Evolutionary conservation across 805 yeast species (phyloP), one percentile per base, ranked within the genome.

Genomic region (Wickerhamiella spandovensis): DNA sequence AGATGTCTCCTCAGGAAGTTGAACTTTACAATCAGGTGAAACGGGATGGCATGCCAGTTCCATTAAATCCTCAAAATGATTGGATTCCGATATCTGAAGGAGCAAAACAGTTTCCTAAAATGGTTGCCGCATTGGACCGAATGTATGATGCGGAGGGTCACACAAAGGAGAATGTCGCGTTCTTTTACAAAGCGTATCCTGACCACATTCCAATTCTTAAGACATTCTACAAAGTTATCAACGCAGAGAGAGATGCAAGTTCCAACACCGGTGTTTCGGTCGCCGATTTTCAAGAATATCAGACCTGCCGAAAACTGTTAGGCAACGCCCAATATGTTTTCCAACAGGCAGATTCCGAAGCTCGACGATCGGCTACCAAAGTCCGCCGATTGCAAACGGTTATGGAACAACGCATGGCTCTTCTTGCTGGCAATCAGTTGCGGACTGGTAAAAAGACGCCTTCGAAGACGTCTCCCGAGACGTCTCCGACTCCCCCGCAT

Each of bases 401-500:
- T n/a, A 43, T 43, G 45, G 45, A 43, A 20, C 45, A 23, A 5
- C 45, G 45, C 3, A 43, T 43, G 45, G 45, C 45, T 12, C 18
- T 12, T 20, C 45, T 43, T 17, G 45, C 45, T 5, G 45, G 45
- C 15, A 21, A 22, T 12, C 23, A 43, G 45, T 23, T 43, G n/a
- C 45, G 45, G 5, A 9, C 45, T 3, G 20, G 28, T 5, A 43
- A 35, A 9, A 35, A 35, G 10, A 15, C 39, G 4, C 20, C 28
- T 17, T 58, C 44, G 55, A 56, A 52, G 23, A 47, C 42, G 58
- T 54, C 30, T 58, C 61, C 55, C 49, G 48, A 28, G 58, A 59
- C 49, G 64, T 67, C n/a, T 78, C 73, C 49, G 64, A 64, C 13
- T 17, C 57, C 8, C 6, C n/a, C 39, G 39, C 4, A n/a, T 3